Percentiles rank a stretch among this genome's conserved stretches.
phyloP scores from a whole-genome alignment of 2,329 filamentous ascomycete genomes.

The Fusarium gaditjirri region DNA sequence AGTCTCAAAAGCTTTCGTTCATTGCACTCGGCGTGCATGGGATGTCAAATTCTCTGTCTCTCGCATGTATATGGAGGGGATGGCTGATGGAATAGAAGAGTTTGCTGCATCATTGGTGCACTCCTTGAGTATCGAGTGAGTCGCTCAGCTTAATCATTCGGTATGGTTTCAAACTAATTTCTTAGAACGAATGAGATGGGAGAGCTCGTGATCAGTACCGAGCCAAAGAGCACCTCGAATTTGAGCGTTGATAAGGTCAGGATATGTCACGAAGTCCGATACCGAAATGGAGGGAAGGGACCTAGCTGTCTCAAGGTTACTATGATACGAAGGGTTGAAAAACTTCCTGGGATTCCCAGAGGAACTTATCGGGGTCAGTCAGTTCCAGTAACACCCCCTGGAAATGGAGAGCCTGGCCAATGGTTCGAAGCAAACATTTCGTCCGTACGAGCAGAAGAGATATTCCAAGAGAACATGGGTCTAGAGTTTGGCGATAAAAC shows the following conservation, averaged over 20 bases:
- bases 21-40: slow-evolving; percentile 48
- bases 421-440: slow-evolving; percentile 47
- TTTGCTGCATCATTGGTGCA: slow-evolving; percentile 39
- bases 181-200: slow-evolving; percentile 26
- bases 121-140: slow-evolving; percentile 43
- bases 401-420: slow-evolving; percentile 16
- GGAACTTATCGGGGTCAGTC: slow-evolving; percentile 21
- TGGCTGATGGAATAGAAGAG: slow-evolving; percentile 21
- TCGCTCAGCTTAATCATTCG: not conserved
- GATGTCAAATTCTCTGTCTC: slow-evolving; percentile 45
- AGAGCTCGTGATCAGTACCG: slow-evolving; percentile 31
- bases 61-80: slow-evolving; percentile 16
- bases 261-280: slow-evolving; percentile 40
- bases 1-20: slow-evolving; percentile 41
- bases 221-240: not conserved
- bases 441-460: slow-evolving; percentile 31
- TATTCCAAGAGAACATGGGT: slow-evolving; percentile 41
- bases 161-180: slow-evolving; percentile 6
- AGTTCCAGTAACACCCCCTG: slow-evolving; percentile 4
- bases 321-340: slow-evolving; percentile 36
- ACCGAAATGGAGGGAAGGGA: slow-evolving; percentile 13
- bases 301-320: slow-evolving; percentile 39
- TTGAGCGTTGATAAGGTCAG: slow-evolving; percentile 30
- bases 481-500: slow-evolving; percentile 44
- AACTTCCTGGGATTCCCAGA: not conserved